Evolutionary conservation across 805 yeast genomes (phyloP).

Genomic region (Candida maris): DNA sequence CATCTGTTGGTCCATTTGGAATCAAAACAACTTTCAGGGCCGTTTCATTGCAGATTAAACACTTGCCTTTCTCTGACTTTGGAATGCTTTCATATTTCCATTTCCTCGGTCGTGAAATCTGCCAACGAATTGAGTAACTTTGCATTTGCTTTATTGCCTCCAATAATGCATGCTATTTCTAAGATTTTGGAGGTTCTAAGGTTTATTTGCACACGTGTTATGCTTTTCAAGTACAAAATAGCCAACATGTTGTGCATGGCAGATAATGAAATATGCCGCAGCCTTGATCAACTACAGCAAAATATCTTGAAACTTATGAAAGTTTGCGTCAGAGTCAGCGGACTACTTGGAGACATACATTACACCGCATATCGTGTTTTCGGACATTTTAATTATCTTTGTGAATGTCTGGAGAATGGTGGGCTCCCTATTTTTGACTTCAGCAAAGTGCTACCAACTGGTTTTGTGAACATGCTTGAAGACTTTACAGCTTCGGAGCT

Average conservation of each 20-base stretch:
- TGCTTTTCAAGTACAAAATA: constrained; percentile 5
- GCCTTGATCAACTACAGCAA: background rate
- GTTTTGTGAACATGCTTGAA: background rate
- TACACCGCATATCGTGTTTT: constrained; percentile 14
- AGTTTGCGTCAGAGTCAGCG: constrained; percentile 11
- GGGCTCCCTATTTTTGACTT: constrained; percentile 17
- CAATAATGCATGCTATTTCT: constrained; percentile 6
- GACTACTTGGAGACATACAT: constrained; percentile 18
- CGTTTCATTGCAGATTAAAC: background rate
- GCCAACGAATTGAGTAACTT: constrained; percentile 8
- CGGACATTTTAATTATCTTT: constrained; percentile 9
- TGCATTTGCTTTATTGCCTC: constrained; percentile 7
- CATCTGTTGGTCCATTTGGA: background rate
- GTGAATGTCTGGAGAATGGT: constrained; percentile 15
- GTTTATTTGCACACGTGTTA: constrained; percentile 11
- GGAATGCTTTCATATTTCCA: background rate
- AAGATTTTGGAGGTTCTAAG: constrained; percentile 13
- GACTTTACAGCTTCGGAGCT: constrained; percentile 1
- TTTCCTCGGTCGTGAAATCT: background rate
- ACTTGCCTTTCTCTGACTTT: background rate
- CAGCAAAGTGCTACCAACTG: background rate
- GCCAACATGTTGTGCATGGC: background rate
- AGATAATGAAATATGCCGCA: background rate
- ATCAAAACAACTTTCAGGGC: background rate
- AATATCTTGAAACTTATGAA: constrained; percentile 6